A percentile compares a stretch with the other conserved stretches of the same genome.
Conservation (phyloP, 768 basidiomycete genomes). For the Tricholoma matsutake region DNA sequence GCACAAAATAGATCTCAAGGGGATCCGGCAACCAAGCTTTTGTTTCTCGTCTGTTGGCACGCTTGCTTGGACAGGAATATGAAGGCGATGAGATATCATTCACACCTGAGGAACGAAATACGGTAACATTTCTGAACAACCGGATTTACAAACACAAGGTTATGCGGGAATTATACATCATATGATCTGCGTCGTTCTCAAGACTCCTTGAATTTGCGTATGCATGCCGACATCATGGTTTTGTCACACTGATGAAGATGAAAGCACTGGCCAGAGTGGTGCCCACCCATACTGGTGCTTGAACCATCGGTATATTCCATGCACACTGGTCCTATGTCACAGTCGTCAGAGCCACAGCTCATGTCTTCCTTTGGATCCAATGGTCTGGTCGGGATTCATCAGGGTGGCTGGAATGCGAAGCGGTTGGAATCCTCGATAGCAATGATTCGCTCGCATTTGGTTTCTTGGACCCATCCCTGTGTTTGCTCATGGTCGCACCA, state of each 20-base stretch:
- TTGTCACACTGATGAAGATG: conserved; percentile 6
- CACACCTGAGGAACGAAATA: conserved; percentile 6
- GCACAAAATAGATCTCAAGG: too few relatives aligned
- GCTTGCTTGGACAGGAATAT: too few relatives aligned
- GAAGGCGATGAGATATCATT: conserved; percentile 8
- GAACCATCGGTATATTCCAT: background rate
- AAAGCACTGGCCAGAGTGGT: too few relatives aligned
- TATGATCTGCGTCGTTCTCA: conserved; percentile 12
- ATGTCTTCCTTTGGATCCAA: background rate
- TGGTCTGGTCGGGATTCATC: background rate
- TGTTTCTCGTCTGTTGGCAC: too few relatives aligned
- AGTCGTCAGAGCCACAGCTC: background rate
- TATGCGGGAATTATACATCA: conserved; percentile 28
- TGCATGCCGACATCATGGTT: conserved; percentile 8
- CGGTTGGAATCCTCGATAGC: background rate
- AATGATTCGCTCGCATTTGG: background rate
- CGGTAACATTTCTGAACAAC: background rate
- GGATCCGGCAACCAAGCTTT: too few relatives aligned
- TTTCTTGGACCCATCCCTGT: background rate
- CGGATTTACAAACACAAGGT: conserved; percentile 9
- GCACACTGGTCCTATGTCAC: background rate
- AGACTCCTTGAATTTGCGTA: conserved; percentile 6
- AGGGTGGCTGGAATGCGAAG: background rate
- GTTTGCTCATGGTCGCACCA: too few relatives aligned
- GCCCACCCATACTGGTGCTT: background rate